Evolutionary conservation across 2,329 filamentous ascomycete species (phyloP), one percentile per base, ranked within the genome.

Genomic region (Cryphonectria nitschkei): DNA sequence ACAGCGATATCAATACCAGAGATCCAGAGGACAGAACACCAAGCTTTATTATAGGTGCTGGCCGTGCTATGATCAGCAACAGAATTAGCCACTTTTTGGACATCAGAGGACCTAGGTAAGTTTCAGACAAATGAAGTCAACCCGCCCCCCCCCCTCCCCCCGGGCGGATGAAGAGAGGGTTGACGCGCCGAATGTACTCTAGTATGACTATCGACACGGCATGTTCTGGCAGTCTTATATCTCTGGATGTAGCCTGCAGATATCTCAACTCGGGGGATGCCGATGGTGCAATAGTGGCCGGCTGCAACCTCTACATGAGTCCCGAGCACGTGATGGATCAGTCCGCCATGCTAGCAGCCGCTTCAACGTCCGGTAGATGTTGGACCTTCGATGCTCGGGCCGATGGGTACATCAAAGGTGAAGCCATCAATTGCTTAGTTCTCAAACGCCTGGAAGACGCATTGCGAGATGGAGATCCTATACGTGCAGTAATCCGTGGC

Each of bases 341-440:
- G 1, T 58, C 64, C 0, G 16, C 1, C 16, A 14, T 67, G 1
- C 41, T 64, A 4, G 2, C 26, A n/a, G 64, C 68, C 0, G 39
- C 61, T 7, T 70, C 68, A 3, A 41, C 64, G 4, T 67, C 64
- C 0, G 68, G 14, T 0, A n/a, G 26, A 1, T 70, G 81, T 19
- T 56, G 62, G 7, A 68, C 61, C 22, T 11, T 34, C 41, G 68
- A 70, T 6, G 19, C 3, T 1, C 1, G 7, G 0, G 58, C 68
- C 14, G 68, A 70, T 9, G 64, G 65, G 9, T 70, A 70, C 19
- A 37, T 63, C 19, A 70, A 70, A 78, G 85, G n/a, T 19, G 80
- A 82, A n/a, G 68, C 64, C 0, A 43, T 70, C 2, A 58, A n/a
- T 22, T n/a, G 43, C 3, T 1, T 70, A 0, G 46, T 64, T 1